Conservation (phyloP, 1,139 yeast genomes). For the Sugiyamaella xylanicola region DNA sequence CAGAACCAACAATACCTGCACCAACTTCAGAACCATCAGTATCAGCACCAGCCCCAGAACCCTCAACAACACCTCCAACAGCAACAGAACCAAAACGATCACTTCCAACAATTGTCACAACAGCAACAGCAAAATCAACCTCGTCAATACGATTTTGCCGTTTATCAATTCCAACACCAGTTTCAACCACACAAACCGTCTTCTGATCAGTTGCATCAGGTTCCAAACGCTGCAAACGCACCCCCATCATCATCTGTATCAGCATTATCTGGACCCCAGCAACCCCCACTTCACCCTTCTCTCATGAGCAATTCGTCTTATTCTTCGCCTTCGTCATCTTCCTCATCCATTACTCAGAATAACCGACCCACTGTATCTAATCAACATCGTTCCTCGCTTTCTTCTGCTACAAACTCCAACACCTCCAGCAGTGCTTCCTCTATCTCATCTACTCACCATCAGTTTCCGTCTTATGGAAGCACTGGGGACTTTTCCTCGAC, state of each 20-base stretch:
- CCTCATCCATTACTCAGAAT: slow-evolving; percentile 8
- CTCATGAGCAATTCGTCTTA: slow-evolving; percentile 10
- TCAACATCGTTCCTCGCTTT: background rate
- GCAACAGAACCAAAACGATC: background rate
- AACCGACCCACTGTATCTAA: background rate
- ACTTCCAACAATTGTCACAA: background rate
- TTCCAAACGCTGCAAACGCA: background rate
- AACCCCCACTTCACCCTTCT: slow-evolving; percentile 2
- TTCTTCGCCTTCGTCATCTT: slow-evolving; percentile 12
- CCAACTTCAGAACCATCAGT: background rate
- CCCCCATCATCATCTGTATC: background rate
- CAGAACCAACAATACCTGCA: background rate
- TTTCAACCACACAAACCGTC: background rate
- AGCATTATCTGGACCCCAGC: slow-evolving; percentile 2
- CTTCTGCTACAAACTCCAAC: slow-evolving; percentile 5
- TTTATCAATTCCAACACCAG: background rate
- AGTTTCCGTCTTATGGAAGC: slow-evolving; percentile 25
- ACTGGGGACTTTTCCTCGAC: slow-evolving; percentile 23
- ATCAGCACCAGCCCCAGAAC: background rate
- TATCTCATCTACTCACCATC: slow-evolving; percentile 19
- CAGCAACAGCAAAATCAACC: background rate
- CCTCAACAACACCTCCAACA: background rate
- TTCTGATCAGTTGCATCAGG: background rate
- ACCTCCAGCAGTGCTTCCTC: slow-evolving; percentile 15
- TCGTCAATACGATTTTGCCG: background rate